These are phyloP conservation scores for Magnaporthales sp. DNA, from an alignment of 2,329 filamentous ascomycete species.

Conservation along the genomic window DNA sequence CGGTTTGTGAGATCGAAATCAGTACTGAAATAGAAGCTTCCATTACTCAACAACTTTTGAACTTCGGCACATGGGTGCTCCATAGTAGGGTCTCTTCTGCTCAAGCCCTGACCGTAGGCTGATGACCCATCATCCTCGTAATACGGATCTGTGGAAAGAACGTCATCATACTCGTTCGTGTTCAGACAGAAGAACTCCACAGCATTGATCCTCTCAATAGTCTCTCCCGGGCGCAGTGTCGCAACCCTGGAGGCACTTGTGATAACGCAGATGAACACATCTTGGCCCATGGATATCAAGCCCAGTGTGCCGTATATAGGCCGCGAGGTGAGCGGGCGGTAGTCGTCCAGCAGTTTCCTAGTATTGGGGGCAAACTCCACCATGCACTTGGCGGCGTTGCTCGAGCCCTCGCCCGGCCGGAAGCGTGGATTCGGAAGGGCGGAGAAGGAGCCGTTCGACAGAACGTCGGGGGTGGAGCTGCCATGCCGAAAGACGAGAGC, in stretches of 20 bases:
- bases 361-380: slow-evolving; percentile 71
- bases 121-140: slow-evolving; percentile 42
- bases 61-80: slow-evolving; percentile 88
- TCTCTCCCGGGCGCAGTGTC: slow-evolving; percentile 77
- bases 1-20: slow-evolving; percentile 95
- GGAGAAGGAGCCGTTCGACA: slow-evolving; percentile 46
- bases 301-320: slow-evolving; percentile 81
- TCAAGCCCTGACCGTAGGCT: slow-evolving; percentile 41
- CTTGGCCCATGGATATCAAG: slow-evolving; percentile 71
- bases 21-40: slow-evolving; percentile 97
- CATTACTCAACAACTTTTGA: slow-evolving; percentile 85
- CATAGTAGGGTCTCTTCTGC: slow-evolving; percentile 58
- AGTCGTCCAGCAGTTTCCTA: slow-evolving; percentile 62
- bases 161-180: slow-evolving; percentile 75
- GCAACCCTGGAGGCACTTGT: slow-evolving; percentile 72
- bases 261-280: slow-evolving; percentile 88
- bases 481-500: slow-evolving; percentile 80
- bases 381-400: slow-evolving; percentile 56
- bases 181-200: slow-evolving; percentile 94
- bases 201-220: slow-evolving; percentile 73
- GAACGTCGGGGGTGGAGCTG: slow-evolving; percentile 47
- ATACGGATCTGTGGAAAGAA: slow-evolving; percentile 46
- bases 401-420: slow-evolving; percentile 25
- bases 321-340: slow-evolving; percentile 63
- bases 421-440: slow-evolving; percentile 39